These are phyloP conservation scores for Salix caprea DNA, from an alignment of 345 rosid genomes.

Conservation along the genomic window DNA sequence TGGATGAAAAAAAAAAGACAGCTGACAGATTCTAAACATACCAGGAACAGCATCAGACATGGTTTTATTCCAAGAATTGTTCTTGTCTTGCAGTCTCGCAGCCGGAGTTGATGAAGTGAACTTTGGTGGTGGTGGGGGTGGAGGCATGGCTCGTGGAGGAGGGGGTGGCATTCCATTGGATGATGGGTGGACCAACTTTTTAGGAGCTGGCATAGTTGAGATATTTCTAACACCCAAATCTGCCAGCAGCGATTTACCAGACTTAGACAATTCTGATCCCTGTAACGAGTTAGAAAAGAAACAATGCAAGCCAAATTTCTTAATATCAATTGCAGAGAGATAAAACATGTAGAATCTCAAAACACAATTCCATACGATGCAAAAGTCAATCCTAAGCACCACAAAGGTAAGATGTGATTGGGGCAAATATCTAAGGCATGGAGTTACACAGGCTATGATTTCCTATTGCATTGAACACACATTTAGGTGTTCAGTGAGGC, in stretches of 20 bases:
- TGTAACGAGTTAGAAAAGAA: constrained; percentile 32
- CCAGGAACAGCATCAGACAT: constrained; percentile 52
- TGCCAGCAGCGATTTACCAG: constrained; percentile 23
- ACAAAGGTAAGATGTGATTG: not conserved
- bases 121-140: constrained; percentile 56
- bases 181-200: constrained; percentile 31
- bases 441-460: too few species aligned
- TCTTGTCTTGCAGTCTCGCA: constrained; percentile 24
- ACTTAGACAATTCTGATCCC: constrained; percentile 35
- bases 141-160: constrained; percentile 45
- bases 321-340: constrained; percentile 9
- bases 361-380: not conserved
- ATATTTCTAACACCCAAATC: constrained; percentile 27
- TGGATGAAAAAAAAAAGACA: not conserved
- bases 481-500: not conserved
- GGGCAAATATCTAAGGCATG: not conserved
- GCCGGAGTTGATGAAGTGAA: constrained; percentile 31
- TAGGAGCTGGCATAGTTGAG: constrained; percentile 48
- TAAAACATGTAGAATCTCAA: not conserved
- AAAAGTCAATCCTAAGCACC: not conserved
- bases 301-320: constrained; percentile 21
- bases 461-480: not conserved
- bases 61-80: constrained; percentile 16
- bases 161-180: constrained; percentile 39
- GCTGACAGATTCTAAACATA: constrained; percentile 17